Base-by-base conservation (phyloP, 2,329 filamentous ascomycete species). In the Achaetomium macrosporum region DNA sequence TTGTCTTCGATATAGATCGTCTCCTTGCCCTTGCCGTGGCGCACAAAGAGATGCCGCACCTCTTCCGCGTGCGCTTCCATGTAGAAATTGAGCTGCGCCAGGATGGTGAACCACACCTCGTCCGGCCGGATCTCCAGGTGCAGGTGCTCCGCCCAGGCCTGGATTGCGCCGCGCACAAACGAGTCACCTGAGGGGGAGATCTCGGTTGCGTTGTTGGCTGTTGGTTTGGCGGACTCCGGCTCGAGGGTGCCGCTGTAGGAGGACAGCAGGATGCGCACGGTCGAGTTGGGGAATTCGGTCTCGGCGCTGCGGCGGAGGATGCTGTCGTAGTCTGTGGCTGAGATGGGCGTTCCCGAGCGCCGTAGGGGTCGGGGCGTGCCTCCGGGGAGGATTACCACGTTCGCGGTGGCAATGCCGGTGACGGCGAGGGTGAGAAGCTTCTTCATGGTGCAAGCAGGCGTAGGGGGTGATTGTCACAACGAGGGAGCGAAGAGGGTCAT, bases 71-170 rank as follows among this genome's bases (percentile, higher is more conserved):
- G 68, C 0, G 64, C 65, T 30, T 72, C 69, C 65, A 79, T 72
- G 60, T 73, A 79, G 47, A 75, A 69, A 58, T 73, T 74, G 44
- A 80, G 64, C 62, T 80, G 76, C 0, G 68, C 68, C 3, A 81
- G 66, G 45, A 80, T 75, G 42, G 77, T 71, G 55, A 79, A 73
- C 77, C 77, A 81, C 19, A 81, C 64, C 52, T 79, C 76, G 46
- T 81, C 76, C 0, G 77, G 76, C 1, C 76, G 70, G 5, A 81
- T 61, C 0, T 70, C 66, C 1, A 81, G 66, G 57, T 77, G 70
- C 50, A 76, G 71, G 49, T 78, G 75, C 42, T 72, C 62, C 17
- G 69, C 73, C 69, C 78, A 78, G 0, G 76, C 75, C n/a, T 72
- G 66, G 36, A 77, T 63, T 2, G 70, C 70, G 12, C 72, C 70